Percentiles rank a stretch among this genome's conserved stretches.
These are phyloP conservation scores for Mycena alexandri DNA, from an alignment of 768 basidiomycete species.

Conservation along the genomic window DNA sequence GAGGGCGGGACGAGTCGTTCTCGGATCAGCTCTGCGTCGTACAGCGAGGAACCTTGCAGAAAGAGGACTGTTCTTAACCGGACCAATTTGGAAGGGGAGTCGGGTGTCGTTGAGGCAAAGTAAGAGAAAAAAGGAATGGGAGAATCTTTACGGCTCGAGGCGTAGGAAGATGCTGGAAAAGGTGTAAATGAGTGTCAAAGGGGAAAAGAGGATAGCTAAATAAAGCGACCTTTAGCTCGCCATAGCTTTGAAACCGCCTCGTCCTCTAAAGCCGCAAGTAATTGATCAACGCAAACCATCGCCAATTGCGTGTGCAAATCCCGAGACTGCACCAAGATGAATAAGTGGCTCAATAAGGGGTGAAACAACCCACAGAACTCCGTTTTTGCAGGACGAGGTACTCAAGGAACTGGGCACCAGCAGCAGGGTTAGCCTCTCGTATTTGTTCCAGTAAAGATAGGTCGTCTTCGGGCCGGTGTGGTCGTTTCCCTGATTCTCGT, in stretches of 20 bases:
- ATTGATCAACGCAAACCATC: conserved; percentile 63
- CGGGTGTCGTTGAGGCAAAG: conserved; percentile 86
- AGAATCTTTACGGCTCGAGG: conserved; percentile 53
- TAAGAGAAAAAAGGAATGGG: conserved; percentile 72
- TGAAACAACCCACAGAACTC: conserved; percentile 59
- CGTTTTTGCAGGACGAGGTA: conserved; percentile 81
- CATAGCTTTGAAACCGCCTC: conserved; percentile 72
- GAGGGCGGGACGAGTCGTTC: conserved; percentile 59
- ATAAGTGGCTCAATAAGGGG: not conserved
- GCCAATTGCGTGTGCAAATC: conserved; percentile 80
- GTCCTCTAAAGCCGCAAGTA: conserved; percentile 62
- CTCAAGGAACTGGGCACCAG: conserved; percentile 82
- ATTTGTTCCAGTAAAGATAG: conserved; percentile 67
- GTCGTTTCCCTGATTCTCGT: conserved; percentile 66
- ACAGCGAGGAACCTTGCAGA: conserved; percentile 80
- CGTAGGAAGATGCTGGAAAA: conserved; percentile 64
- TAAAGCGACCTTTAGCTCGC: conserved; percentile 72
- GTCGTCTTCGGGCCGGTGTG: conserved; percentile 74
- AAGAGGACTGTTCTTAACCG: conserved; percentile 85
- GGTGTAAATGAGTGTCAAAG: conserved; percentile 6
- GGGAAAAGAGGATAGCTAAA: conserved; percentile 14
- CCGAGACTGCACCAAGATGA: conserved; percentile 57
- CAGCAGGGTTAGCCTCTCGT: conserved; percentile 65
- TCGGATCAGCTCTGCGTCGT: conserved; percentile 66
- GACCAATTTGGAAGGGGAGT: conserved; percentile 77